Evolutionary conservation across 148 eudicot genomes (phyloP), one percentile per base, ranked within the genome.

Genomic region (Vaccinium macrocarpon): DNA sequence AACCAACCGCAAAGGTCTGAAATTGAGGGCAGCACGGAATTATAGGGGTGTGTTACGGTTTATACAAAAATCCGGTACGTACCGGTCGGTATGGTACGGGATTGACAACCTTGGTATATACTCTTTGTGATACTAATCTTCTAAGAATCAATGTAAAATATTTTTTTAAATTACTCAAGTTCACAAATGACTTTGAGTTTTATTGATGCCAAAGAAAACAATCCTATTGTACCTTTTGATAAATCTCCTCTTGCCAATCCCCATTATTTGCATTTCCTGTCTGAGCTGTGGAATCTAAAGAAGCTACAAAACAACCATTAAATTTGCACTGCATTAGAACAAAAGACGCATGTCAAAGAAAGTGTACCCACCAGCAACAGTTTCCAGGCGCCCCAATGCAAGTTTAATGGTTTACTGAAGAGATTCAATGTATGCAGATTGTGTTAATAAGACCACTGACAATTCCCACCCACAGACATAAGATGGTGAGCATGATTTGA

Each of bases 241-340:
- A 97, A 80, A 91, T 88, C 86, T 97, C 99, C 90, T 97, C 99
- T 88, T 97, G 97, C 95, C 94, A 93, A 81, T 97, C 97, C 77
- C 92, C 95, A 72, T 85, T 87, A 84, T 77, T 88, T 74, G 87
- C 78, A 86, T 88, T 87, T 81, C 93, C 90, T 4, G 97, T 93
- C 87, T 95, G 96, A 79, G 96, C 91, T 38, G 96, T 93, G 81
- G 96, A 92, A 87, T 97, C 99, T 86, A 91, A 89, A 64, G 97
- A 93, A 84, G 91, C 98, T 95, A 84, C 85, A 90, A 77, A 64
- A 80, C 53, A 84, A 64, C 29, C 42, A 74, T 52, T 25, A 59
- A 81, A 72, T 8, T 6, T 42, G 50, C n/a, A 68, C 38, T 29
- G 61, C 68, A 57, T 79, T 53, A 51, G 82, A 7, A 56, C 11